Evolutionary conservation across 371 early-diverging fungal genomes (phyloP).

Genomic region (Nosema muscidifuracis): DNA sequence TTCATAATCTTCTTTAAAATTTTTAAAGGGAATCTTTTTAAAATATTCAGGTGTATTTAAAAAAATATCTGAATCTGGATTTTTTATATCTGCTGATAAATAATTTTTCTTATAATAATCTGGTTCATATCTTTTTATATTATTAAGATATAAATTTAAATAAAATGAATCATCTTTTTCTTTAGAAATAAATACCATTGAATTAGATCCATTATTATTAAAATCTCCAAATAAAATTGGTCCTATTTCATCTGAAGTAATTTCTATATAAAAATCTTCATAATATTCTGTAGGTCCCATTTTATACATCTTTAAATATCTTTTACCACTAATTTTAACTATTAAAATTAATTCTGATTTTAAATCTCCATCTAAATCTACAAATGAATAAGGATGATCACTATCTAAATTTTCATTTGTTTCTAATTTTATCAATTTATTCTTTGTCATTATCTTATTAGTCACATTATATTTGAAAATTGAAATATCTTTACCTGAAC

Average conservation of each 20-base stretch:
- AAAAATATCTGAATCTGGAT: constrained; percentile 2
- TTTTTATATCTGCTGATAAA: constrained; percentile 1
- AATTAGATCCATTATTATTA: constrained; percentile 36
- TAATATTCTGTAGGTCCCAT: constrained; percentile 6
- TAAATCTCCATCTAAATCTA: constrained; percentile 50
- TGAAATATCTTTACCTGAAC: neutral
- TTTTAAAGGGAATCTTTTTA: constrained; percentile 9
- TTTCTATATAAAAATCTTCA: neutral
- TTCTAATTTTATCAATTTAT: constrained; percentile 5
- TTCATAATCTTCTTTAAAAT: neutral
- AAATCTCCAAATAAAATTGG: constrained; percentile 57
- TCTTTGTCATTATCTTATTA: neutral
- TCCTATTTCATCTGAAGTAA: constrained; percentile 29
- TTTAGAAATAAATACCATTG: constrained; percentile 38
- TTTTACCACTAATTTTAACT: constrained; percentile 21
- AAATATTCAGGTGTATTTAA: neutral
- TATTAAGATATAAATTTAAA: constrained; percentile 30
- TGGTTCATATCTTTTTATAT: neutral
- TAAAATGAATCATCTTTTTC: constrained; percentile 12
- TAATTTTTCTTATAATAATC: constrained; percentile 6
- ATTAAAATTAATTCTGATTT: constrained; percentile 49
- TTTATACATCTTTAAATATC: constrained; percentile 37
- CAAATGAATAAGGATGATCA: constrained; percentile 52
- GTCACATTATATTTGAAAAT: neutral
- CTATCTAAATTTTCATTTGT: constrained; percentile 35